Base-by-base conservation (phyloP, 1,139 yeast genomes). In the Debaryomyces subglobosus region DNA sequence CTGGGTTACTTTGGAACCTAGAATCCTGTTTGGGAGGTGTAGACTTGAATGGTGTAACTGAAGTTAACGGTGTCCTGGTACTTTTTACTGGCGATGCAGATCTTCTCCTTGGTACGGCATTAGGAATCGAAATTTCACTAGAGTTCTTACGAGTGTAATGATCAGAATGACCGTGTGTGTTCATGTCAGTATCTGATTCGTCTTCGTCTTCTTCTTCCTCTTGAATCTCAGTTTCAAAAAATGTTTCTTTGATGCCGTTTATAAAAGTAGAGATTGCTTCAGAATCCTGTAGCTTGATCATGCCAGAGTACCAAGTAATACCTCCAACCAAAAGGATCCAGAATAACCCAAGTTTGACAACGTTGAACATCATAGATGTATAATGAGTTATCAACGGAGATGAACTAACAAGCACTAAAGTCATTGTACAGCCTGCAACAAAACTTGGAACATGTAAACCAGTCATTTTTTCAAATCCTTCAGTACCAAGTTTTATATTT, bases 391-490 rank as follows among this genome's bases (percentile, higher is more conserved):
- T 46, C 9, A 54, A 48, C 6, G 70, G 69, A 36, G 59, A 61
- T 45, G 61, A 53, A 18, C 54, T 50, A 43, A 56, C 62, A 24
- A 63, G 51, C 3, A 59, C 45, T 10, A 63, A 49, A 2, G 70
- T 65, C 3, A 66, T 41, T 2, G 59, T 46, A 25, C 65, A 50
- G 0, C 79, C 79, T n/a, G 65, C 49, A 1, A 57, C 56, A 49
- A 67, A 73, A 50, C 77, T 72, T 8, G 69, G 72, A 9, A 59
- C 46, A 48, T 70, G 72, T 52, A 69, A 63, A 10, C 51, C 45
- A 12, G 39, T 29, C 41, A 45, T 45, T 12, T 25, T 13, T 37
- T 48, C 43, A 21, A 40, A 30, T 12, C 20, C 16, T 13, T 25
- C 30, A 5, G 30, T 37, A 30, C 21, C 32, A 6, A 32, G 9